A percentile compares a stretch with the other conserved stretches of the same genome.
Conservation (phyloP, 129 eudicot genomes). For the Chrysanthemum makinoi region DNA sequence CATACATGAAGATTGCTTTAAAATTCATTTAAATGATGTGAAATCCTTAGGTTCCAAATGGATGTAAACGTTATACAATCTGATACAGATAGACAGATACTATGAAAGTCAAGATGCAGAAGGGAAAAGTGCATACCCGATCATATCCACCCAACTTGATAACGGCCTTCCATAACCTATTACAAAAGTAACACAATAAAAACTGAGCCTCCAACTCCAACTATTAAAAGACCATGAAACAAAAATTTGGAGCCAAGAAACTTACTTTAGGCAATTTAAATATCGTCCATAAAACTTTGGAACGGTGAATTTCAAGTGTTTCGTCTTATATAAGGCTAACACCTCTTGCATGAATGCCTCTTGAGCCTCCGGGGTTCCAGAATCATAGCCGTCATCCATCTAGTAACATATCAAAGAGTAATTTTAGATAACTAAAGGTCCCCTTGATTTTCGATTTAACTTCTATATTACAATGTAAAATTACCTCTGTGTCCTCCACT, state of each 20-base stretch:
- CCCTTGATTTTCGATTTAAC: slow-evolving; percentile 10
- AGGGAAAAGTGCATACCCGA: slow-evolving; percentile 40
- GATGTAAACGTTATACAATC: no score
- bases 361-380: slow-evolving; percentile 91
- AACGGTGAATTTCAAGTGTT: slow-evolving; percentile 64
- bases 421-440: slow-evolving; percentile 10
- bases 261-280: slow-evolving; percentile 79
- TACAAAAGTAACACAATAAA: slow-evolving; percentile 22
- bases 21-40: not conserved
- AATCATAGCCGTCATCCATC: slow-evolving; percentile 75
- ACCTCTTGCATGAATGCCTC: slow-evolving; percentile 74
- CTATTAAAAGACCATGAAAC: slow-evolving; percentile 1
- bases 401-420: slow-evolving; percentile 18
- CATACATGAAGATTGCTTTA: not conserved
- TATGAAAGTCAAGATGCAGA: not conserved
- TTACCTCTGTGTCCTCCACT: slow-evolving; percentile 40
- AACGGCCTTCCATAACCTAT: slow-evolving; percentile 87
- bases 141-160: slow-evolving; percentile 77
- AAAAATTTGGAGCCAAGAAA: slow-evolving; percentile 2
- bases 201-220: slow-evolving; percentile 9
- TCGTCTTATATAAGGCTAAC: slow-evolving; percentile 57
- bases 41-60: not conserved
- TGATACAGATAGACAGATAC: not conserved
- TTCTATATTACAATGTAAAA: slow-evolving; percentile 8
- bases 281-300: slow-evolving; percentile 94